Conservation (phyloP, 2,329 filamentous ascomycete species). For the Sporothrix humicola region DNA sequence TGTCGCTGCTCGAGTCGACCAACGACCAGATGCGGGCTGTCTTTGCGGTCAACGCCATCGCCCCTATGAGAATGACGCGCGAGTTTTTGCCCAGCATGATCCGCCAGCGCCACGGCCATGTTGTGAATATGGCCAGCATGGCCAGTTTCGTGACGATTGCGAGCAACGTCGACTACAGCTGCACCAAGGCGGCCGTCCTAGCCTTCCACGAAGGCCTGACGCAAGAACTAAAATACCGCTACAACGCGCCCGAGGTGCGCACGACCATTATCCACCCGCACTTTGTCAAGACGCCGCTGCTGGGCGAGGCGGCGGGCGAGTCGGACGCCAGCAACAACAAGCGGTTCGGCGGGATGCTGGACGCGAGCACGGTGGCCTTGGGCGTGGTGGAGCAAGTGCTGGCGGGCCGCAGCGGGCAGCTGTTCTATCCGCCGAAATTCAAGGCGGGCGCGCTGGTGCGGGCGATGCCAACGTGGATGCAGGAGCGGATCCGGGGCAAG, state of each 20-base stretch:
- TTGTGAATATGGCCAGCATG: constrained; percentile 71
- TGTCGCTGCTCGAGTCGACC: constrained; percentile 61
- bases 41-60: constrained; percentile 72
- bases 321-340: constrained; percentile 51
- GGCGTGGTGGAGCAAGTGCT: constrained; percentile 66
- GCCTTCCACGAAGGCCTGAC: constrained; percentile 71
- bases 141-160: constrained; percentile 66
- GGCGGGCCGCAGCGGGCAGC: constrained; percentile 60
- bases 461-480: constrained; percentile 52
- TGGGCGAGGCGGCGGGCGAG: constrained; percentile 56
- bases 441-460: constrained; percentile 52
- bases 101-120: constrained; percentile 69
- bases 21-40: constrained; percentile 59
- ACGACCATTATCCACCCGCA: constrained; percentile 48
- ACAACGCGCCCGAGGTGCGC: constrained; percentile 67
- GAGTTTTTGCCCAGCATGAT: constrained; percentile 72
- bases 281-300: constrained; percentile 33
- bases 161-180: constrained; percentile 66
- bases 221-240: constrained; percentile 62
- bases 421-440: constrained; percentile 59
- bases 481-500: constrained; percentile 27
- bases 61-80: constrained; percentile 65
- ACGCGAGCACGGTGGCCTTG: constrained; percentile 68
- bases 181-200: constrained; percentile 69
- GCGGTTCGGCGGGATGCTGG: constrained; percentile 62